Percentiles rank a stretch among this genome's conserved stretches.
Conservation (phyloP, 2,329 filamentous ascomycete species). For the Fusarium subtropicale region DNA sequence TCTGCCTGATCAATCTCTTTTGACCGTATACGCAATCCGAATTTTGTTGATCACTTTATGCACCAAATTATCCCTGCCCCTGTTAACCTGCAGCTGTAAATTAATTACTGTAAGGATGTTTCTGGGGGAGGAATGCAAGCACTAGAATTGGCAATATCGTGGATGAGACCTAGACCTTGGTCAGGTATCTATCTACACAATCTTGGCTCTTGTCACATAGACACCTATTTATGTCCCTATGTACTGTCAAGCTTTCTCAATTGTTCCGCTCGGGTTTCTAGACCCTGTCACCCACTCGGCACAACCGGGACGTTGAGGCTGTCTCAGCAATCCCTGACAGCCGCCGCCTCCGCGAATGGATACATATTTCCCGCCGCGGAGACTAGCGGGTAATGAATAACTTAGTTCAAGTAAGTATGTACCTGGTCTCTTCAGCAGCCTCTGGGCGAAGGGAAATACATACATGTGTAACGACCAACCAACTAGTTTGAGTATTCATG, state of each 20-base stretch:
- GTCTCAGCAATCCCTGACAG: constrained; percentile 11
- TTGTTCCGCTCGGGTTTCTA: constrained; percentile 4
- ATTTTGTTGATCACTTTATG: constrained; percentile 3
- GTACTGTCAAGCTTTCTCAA: constrained; percentile 8
- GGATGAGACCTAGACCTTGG: not conserved
- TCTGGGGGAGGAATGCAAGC: constrained; percentile 3
- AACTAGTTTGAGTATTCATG: not conserved
- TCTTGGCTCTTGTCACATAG: no score
- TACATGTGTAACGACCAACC: not conserved
- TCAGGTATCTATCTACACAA: not conserved
- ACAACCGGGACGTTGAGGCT: constrained; percentile 12
- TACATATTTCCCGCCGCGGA: constrained; percentile 7
- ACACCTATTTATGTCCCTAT: not conserved
- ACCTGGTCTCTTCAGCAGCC: not conserved
- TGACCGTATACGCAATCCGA: not conserved
- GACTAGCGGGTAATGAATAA: constrained; percentile 15
- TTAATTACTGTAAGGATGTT: constrained; percentile 3
- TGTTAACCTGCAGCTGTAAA: not conserved
- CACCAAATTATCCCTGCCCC: constrained; percentile 2
- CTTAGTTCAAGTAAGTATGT: not conserved
- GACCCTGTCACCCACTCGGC: constrained; percentile 6
- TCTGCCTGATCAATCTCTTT: not conserved
- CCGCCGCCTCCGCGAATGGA: constrained; percentile 16
- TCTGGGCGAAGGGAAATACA: not conserved
- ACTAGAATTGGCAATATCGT: not conserved